These are phyloP conservation scores for Achaetomium macrosporum DNA, from an alignment of 2,329 filamentous ascomycete species.

Conservation along the genomic window DNA sequence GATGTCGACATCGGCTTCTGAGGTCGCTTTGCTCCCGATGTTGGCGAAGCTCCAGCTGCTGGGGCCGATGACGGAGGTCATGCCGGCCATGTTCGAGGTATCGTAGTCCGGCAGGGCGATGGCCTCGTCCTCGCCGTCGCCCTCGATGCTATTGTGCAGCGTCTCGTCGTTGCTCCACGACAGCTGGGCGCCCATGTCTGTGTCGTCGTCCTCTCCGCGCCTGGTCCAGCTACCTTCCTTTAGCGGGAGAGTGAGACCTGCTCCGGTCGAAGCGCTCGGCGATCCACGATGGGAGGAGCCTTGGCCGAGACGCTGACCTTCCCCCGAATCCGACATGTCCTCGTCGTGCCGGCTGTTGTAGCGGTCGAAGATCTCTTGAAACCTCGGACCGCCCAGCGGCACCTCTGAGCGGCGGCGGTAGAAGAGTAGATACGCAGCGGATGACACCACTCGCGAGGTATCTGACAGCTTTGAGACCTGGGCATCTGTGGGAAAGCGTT, in stretches of 20 bases:
- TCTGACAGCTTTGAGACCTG: constrained; percentile 59
- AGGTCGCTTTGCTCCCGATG: constrained; percentile 26
- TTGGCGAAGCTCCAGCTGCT: constrained; percentile 45
- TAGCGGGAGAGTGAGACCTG: constrained; percentile 66
- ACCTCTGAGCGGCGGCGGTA: constrained; percentile 77
- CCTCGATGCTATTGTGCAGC: constrained; percentile 25
- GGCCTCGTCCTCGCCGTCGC: constrained; percentile 37
- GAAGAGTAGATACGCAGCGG: constrained; percentile 86
- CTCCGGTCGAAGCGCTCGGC: constrained; percentile 80
- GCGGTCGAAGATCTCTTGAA: constrained; percentile 63
- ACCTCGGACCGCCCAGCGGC: constrained; percentile 72
- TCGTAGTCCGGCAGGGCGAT: constrained; percentile 36
- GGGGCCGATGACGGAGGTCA: constrained; percentile 23
- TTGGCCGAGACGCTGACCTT: constrained; percentile 79
- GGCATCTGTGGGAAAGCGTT: constrained; percentile 56
- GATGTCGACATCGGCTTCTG: constrained; percentile 28
- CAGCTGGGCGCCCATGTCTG: constrained; percentile 13
- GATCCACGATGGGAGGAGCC: constrained; percentile 82
- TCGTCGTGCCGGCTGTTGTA: constrained; percentile 50
- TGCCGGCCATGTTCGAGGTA: constrained; percentile 24
- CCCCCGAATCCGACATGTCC: constrained; percentile 56
- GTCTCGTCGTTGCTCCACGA: constrained; percentile 16
- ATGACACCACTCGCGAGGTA: constrained; percentile 59
- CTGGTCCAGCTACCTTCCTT: constrained; percentile 55
- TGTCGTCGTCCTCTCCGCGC: constrained; percentile 24